phyloP scores from a whole-genome alignment of 1,284 basidiomycete genomes.

The Singerocomus rubriflavus region DNA sequence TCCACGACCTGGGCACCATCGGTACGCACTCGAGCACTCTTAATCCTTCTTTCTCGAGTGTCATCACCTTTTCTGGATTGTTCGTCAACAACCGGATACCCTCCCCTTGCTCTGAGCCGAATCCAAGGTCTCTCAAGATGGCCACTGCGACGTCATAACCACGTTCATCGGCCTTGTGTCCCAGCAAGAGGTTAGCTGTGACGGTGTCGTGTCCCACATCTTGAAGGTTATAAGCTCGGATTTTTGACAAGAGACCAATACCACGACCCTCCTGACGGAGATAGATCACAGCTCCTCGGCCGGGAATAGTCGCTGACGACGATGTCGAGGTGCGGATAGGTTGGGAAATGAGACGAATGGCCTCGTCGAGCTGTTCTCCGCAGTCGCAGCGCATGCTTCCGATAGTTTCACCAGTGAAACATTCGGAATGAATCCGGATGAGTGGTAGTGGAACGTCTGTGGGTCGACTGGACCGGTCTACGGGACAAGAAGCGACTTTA shows the following conservation, averaged over 20 bases:
- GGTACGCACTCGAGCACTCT: constrained; percentile 81
- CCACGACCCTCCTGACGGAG: constrained; percentile 98
- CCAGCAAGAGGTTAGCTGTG: constrained; percentile 93
- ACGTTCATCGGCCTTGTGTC: constrained; percentile 92
- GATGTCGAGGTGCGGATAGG: constrained; percentile 48
- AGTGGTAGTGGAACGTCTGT: constrained; percentile 69
- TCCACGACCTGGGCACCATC: constrained; percentile 95
- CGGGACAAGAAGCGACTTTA: constrained; percentile 51
- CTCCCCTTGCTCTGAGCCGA: constrained; percentile 57
- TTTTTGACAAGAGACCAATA: constrained; percentile 94
- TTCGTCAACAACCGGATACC: constrained; percentile 89
- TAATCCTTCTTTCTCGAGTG: constrained; percentile 83
- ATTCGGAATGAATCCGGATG: constrained; percentile 96
- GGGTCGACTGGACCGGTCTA: constrained; percentile 23
- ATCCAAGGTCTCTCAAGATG: constrained; percentile 85
- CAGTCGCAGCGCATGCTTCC: constrained; percentile 99
- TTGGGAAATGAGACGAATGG: constrained; percentile 86
- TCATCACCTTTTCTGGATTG: constrained; percentile 96
- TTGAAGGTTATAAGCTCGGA: constrained; percentile 97
- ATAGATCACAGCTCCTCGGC: constrained; percentile 94
- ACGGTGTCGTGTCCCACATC: constrained; percentile 99
- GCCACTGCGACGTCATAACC: constrained; percentile 91
- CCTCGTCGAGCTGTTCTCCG: constrained; percentile 97
- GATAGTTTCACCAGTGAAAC: constrained; percentile 98
- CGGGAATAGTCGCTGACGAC: constrained; percentile 51